phyloP scores from a whole-genome alignment of 306 rosid species.

The Notholithocarpus densiflorus region DNA sequence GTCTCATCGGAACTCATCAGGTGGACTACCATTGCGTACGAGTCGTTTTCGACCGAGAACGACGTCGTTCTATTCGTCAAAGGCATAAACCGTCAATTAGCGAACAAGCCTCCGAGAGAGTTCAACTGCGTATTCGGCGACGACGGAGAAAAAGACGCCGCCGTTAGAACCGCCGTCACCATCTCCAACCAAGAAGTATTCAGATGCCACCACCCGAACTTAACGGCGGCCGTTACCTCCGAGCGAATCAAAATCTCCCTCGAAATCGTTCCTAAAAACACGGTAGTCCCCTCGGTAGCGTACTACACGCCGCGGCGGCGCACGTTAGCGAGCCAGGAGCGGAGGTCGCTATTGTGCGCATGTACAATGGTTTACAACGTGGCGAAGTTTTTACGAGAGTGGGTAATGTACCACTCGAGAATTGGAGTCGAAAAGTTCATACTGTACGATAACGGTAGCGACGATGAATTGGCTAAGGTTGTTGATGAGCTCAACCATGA shows the following conservation, averaged over 20 bases:
- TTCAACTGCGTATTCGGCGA: constrained; percentile 53
- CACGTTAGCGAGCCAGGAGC: background rate
- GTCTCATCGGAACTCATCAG: constrained; percentile 30
- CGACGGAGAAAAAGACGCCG: background rate
- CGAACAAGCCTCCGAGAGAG: constrained; percentile 31
- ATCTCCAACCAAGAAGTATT: constrained; percentile 69
- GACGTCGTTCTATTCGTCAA: constrained; percentile 69
- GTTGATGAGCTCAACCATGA: constrained; percentile 36
- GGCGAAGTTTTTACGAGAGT: constrained; percentile 56
- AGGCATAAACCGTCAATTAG: constrained; percentile 56
- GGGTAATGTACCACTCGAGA: constrained; percentile 66
- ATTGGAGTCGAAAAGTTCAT: constrained; percentile 56
- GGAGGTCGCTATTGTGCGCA: constrained; percentile 52
- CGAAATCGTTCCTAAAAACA: constrained; percentile 34
- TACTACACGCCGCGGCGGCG: constrained; percentile 33
- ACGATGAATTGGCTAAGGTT: constrained; percentile 35
- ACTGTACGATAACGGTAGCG: constrained; percentile 64
- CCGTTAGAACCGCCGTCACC: constrained; percentile 45
- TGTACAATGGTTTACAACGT: constrained; percentile 80
- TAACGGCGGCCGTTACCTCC: background rate
- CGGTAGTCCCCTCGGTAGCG: constrained; percentile 58
- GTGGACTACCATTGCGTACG: constrained; percentile 59
- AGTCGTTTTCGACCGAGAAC: constrained; percentile 48
- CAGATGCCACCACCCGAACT: constrained; percentile 63
- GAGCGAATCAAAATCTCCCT: constrained; percentile 41